Evolutionary conservation across 192 early-diverging fungal genomes (phyloP), one percentile per base, ranked within the genome.

Genomic region (Jimgerdemannia lactiflua): DNA sequence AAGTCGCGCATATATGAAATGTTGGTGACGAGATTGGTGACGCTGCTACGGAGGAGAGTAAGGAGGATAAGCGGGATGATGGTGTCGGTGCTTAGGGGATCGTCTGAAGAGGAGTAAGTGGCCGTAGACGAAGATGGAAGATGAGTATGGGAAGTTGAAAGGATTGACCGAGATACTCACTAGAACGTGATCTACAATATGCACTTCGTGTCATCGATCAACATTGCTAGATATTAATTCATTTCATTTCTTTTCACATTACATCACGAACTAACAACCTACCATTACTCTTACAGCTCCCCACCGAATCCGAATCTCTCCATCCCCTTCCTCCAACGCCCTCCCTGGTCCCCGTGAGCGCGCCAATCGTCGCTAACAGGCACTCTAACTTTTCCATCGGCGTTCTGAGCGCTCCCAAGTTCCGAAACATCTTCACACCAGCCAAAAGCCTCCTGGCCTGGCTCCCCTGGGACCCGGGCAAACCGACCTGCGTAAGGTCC

Each of bases 1-100:
- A 80, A 87, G 49, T 87, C 83, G 67, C 85, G 85, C 80, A 87
- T 87, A 66, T 87, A 87, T 19, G 77, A 80, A 6, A 83, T 67
- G 72, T 87, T 83, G 4, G 83, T 83, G 0, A 75, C 73, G 6
- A 83, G 71, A 67, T 87, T 85, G 74, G 84, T 81, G 19, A 85
- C 83, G 10, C 76, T 77, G 39, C 84, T 85, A 10, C 78, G 82
- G 18, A 87, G 77, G 3, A 87, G 71, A 11, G 86, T 85, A 11
- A 85, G 70, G 11, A 87, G 72, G n/a, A 87, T 43, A 43, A 85
- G 79, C 3, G 86, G 86, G 66, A 87, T 79, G 6, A 87, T 74
- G 29, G 80, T 77, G 64, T 87, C 86, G 1, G 84, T 44, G 66
- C 77, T 77, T 17, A 80, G 68, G 20, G 49, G 42, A 20, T 20